phyloP scores from a whole-genome alignment of 2,329 filamentous ascomycete species.

The Epichloe festucae region DNA sequence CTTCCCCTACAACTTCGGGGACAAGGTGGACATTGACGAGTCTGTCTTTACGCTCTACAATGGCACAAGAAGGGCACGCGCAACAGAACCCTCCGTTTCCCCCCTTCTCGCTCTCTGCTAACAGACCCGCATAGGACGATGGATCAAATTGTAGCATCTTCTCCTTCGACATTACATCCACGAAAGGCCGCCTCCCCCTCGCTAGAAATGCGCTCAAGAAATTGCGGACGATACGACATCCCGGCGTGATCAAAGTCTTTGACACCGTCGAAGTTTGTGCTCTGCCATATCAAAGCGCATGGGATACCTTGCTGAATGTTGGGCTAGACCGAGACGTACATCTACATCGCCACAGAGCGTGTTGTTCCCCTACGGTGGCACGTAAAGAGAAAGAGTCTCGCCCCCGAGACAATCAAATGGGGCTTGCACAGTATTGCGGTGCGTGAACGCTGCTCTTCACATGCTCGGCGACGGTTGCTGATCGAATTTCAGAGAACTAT shows the following conservation, averaged over 20 bases:
- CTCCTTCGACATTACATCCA: slow-evolving; percentile 77
- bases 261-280: slow-evolving; percentile 73
- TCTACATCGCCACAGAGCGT: slow-evolving; percentile 92
- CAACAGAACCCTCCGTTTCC: not conserved
- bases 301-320: slow-evolving; percentile 12
- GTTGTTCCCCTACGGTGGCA: slow-evolving; percentile 82
- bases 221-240: slow-evolving; percentile 81
- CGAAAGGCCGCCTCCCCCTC: slow-evolving; percentile 69
- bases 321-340: slow-evolving; percentile 72
- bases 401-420: slow-evolving; percentile 96
- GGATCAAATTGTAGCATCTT: slow-evolving; percentile 92
- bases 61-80: slow-evolving; percentile 64
- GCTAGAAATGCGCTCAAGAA: slow-evolving; percentile 93
- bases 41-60: slow-evolving; percentile 97
- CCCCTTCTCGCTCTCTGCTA: not conserved
- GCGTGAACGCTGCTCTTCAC: slow-evolving; percentile 14
- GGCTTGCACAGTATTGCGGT: slow-evolving; percentile 78
- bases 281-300: not conserved
- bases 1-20: slow-evolving; percentile 86
- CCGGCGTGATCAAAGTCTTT: slow-evolving; percentile 84
- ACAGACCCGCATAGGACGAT: slow-evolving; percentile 54
- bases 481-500: slow-evolving; percentile 56
- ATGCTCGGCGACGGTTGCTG: slow-evolving; percentile 6
- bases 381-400: slow-evolving; percentile 74
- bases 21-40: slow-evolving; percentile 80